These are phyloP conservation scores for Xanthoconium stramineum DNA, from an alignment of 768 basidiomycete genomes.

Conservation along the genomic window DNA sequence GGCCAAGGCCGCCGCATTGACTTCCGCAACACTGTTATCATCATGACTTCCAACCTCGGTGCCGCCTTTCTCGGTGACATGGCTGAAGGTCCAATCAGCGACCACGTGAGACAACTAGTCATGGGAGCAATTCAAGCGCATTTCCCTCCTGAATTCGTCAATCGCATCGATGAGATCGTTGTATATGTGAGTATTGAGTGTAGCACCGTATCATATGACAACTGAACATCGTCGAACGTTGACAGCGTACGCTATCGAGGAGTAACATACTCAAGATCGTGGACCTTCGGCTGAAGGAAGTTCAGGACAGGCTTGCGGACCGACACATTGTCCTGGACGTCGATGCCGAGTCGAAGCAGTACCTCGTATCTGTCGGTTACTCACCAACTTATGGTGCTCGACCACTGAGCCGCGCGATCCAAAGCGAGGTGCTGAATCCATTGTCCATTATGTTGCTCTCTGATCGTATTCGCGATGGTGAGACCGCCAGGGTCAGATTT, in stretches of 20 bases:
- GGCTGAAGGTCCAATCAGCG: constrained; percentile 64
- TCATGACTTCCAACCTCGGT: constrained; percentile 93
- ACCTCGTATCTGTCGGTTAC: constrained; percentile 73
- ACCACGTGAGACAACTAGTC: constrained; percentile 61
- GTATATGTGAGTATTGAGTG: constrained; percentile 48
- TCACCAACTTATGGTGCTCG: constrained; percentile 86
- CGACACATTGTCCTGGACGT: constrained; percentile 80
- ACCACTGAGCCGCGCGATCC: constrained; percentile 88
- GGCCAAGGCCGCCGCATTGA: constrained; percentile 88
- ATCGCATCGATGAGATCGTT: constrained; percentile 83
- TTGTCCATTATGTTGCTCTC: constrained; percentile 82
- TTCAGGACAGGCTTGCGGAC: constrained; percentile 75
- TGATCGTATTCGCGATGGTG: constrained; percentile 77
- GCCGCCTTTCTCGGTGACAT: constrained; percentile 73
- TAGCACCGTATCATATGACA: not conserved
- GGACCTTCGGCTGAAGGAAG: constrained; percentile 81
- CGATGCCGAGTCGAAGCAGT: constrained; percentile 72
- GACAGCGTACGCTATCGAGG: constrained; percentile 75
- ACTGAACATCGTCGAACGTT: constrained; percentile 27
- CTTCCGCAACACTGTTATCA: constrained; percentile 89
- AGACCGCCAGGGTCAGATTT: constrained; percentile 70
- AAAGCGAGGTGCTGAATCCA: constrained; percentile 90
- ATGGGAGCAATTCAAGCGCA: constrained; percentile 77
- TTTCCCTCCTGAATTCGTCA: constrained; percentile 92
- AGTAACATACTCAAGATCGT: constrained; percentile 81